These are phyloP conservation scores for Pterulicium gracile DNA, from an alignment of 1,284 basidiomycete genomes.

Conservation along the genomic window DNA sequence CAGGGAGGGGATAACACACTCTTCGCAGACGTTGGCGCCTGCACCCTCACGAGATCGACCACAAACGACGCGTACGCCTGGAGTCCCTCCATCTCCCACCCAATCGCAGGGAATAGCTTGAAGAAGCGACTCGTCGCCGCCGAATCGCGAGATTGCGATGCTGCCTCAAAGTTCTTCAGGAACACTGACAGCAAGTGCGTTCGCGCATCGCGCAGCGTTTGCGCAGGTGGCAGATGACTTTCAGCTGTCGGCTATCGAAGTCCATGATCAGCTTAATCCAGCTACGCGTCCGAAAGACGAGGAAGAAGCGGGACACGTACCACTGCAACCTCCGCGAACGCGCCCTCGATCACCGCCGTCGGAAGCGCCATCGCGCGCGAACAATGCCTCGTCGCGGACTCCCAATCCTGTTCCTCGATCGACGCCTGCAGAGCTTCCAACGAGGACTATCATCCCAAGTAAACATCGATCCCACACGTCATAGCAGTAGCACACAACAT, in stretches of 20 bases:
- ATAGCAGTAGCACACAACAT: no score
- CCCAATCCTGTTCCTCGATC: slow-evolving; percentile 89
- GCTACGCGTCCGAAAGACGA: slow-evolving; percentile 4
- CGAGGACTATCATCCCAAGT: slow-evolving; percentile 77
- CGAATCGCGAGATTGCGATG: slow-evolving; percentile 72
- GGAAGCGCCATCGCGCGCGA: slow-evolving; percentile 83
- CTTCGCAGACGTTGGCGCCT: slow-evolving; percentile 70
- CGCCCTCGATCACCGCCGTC: slow-evolving; percentile 64
- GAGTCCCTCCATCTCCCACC: slow-evolving; percentile 87
- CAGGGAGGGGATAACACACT: slow-evolving; percentile 33
- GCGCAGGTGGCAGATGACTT: slow-evolving; percentile 75
- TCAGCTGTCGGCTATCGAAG: slow-evolving; percentile 74
- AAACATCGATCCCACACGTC: no score
- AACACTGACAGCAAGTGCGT: slow-evolving; percentile 74
- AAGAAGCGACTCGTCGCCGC: slow-evolving; percentile 90
- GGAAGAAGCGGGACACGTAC: no score
- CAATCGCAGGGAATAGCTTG: slow-evolving; percentile 92
- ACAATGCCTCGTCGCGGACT: slow-evolving; percentile 85
- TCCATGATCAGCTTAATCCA: slow-evolving; percentile 10
- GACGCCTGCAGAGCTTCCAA: slow-evolving; percentile 65
- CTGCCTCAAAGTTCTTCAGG: slow-evolving; percentile 66
- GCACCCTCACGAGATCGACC: slow-evolving; percentile 76
- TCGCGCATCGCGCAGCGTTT: slow-evolving; percentile 72
- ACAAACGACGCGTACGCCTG: slow-evolving; percentile 91
- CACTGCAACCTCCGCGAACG: slow-evolving; percentile 82